Evolutionary conservation across 306 rosid genomes (phyloP), one percentile per base, ranked within the genome.

Genomic region (Abrus precatorius): DNA sequence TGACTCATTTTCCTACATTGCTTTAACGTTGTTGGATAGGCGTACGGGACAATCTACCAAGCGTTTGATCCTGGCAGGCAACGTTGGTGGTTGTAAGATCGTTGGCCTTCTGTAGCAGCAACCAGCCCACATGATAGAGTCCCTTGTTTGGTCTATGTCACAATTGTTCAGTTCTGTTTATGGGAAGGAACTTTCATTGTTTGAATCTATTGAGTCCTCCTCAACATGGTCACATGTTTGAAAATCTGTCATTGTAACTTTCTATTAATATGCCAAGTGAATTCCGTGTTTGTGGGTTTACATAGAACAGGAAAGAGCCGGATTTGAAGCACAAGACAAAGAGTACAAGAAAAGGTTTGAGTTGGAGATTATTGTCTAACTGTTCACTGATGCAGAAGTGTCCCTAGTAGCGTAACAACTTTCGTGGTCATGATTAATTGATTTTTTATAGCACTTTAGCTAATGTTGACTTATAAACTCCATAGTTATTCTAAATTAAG

Each of bases 241-340:
- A 28, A 48, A 60, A 60, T 59, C 28, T 45, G 60, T 60, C 9
- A 0, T 56, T 56, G 7, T 20, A 29, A 33, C 56, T 43, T 74
- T 59, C 44, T 74, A 41, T 29, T 29, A 74, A 57, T 45, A n/a
- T 45, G 32, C 14, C 32, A 43, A 74, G 33, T 59, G 65, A 61
- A 33, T 34, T 62, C 2, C 20, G 9, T 38, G 29, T 7, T 63
- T 5, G 9, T 40, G 45, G 33, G 13, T 64, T 45, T 50, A 6
- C 14, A 52, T 65, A 27, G 55, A 52, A 52, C 32, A 40, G 34
- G 65, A 74, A 52, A 53, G 30, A 14, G 52, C 7, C 4, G 7
- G 38, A 27, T 28, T 28, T 44, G 52, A 40, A 65, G 52, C 52
- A 68, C 2, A 66, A 65, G 48, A 34, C 28, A 68, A 63, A 1